These are phyloP conservation scores for Auxenochlorella pyrenoidosa DNA, from an alignment of 139 green algal genomes.

Conservation along the genomic window DNA sequence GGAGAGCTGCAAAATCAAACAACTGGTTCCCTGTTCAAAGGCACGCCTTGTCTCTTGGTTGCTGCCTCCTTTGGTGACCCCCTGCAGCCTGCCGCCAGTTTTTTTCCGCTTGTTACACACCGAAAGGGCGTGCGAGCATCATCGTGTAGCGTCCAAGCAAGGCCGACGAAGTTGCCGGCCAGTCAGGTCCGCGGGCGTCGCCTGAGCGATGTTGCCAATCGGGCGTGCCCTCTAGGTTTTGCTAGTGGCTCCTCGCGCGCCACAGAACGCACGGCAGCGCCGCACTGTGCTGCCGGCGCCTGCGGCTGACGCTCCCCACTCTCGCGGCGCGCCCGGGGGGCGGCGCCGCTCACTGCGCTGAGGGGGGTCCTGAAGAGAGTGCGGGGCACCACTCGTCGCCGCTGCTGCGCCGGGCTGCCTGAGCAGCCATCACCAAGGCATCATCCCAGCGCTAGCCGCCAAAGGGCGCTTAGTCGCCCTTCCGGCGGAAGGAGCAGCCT, in stretches of 20 bases:
- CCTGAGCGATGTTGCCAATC: background rate
- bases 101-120: slow-evolving; percentile 26
- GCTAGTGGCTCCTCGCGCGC: slow-evolving; percentile 1
- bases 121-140: background rate
- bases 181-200: too few species aligned
- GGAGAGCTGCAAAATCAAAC: too few species aligned
- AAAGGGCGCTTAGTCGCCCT: slow-evolving; percentile 84
- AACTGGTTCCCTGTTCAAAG: background rate
- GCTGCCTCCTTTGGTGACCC: background rate
- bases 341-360: slow-evolving; percentile 2
- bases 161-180: too few species aligned
- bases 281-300: background rate
- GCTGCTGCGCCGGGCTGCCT: slow-evolving; percentile 6
- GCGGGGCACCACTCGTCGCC: background rate
- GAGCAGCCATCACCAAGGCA: background rate
- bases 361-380: background rate
- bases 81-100: background rate
- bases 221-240: background rate
- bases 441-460: background rate
- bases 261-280: background rate
- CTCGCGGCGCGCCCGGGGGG: background rate
- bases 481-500: slow-evolving; percentile 96
- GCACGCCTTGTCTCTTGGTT: background rate
- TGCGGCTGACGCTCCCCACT: background rate
- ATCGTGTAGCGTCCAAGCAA: background rate